These are phyloP conservation scores for Phytophthora tentaculata DNA, from an alignment of 352 stramenopile species.

Conservation along the genomic window DNA sequence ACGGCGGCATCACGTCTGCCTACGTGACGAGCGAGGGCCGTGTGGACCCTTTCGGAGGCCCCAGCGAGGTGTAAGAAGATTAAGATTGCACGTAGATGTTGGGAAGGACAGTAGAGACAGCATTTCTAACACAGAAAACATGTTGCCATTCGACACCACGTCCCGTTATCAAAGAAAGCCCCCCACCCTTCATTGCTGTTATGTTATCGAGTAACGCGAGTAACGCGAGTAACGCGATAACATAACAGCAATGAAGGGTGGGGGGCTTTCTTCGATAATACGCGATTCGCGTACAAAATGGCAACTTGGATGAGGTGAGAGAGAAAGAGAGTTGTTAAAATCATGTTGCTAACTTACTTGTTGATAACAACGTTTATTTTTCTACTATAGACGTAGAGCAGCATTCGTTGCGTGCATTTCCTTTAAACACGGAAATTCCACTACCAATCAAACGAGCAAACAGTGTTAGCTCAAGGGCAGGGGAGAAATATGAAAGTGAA, in stretches of 20 bases:
- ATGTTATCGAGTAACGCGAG: no score
- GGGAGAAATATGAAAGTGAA: not conserved
- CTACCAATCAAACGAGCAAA: conserved; percentile 30
- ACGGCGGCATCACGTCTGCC: conserved; percentile 87
- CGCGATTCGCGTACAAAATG: no score
- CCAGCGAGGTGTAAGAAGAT: conserved; percentile 66
- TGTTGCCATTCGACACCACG: no score
- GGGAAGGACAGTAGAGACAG: not conserved
- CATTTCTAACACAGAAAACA: not conserved
- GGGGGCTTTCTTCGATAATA: no score
- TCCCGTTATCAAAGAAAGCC: no score
- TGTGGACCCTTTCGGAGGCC: conserved; percentile 84
- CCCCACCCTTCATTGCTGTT: no score
- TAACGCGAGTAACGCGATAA: no score
- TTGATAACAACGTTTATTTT: not conserved
- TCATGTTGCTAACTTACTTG: no score
- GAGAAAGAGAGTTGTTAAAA: no score
- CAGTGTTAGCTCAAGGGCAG: conserved; percentile 27
- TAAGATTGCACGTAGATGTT: not conserved
- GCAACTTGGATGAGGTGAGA: no score
- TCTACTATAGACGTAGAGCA: not conserved
- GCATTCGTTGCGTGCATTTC: not conserved
- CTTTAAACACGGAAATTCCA: conserved; percentile 79
- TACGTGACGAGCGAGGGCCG: conserved; percentile 85
- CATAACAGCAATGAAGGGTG: no score